A percentile compares a stretch with the other conserved stretches of the same genome.
Conservation (phyloP, 306 rosid genomes). For the Cicer cuneatum region DNA sequence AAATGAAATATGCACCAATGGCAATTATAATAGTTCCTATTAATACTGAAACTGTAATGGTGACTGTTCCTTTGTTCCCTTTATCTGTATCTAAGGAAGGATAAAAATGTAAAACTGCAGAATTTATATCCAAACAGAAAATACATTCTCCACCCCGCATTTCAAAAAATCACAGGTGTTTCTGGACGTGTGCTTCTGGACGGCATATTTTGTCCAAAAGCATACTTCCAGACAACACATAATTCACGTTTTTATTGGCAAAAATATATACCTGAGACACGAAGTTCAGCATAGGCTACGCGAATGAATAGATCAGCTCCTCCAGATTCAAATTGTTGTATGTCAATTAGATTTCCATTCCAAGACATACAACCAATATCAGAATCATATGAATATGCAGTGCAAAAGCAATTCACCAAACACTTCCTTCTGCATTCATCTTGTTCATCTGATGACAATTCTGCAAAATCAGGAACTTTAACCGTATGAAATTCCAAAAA, state of each 20-base stretch:
- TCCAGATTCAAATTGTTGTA: conserved; percentile 33
- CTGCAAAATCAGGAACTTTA: conserved; percentile 54
- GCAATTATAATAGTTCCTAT: conserved; percentile 31
- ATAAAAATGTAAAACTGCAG: neutral
- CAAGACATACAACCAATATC: conserved; percentile 49
- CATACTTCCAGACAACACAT: no score
- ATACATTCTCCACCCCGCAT: no score
- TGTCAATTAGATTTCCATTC: conserved; percentile 32
- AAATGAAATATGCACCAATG: conserved; percentile 24
- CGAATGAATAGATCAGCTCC: conserved; percentile 46
- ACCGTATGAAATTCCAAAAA: conserved; percentile 43
- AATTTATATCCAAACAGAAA: neutral
- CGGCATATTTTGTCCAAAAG: no score
- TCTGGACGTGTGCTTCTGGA: no score
- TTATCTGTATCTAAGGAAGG: neutral
- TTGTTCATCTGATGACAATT: neutral
- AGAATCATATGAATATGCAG: conserved; percentile 10
- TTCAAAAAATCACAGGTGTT: neutral
- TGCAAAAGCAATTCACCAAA: conserved; percentile 43
- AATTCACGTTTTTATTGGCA: neutral
- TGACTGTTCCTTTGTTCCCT: neutral
- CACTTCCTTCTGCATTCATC: conserved; percentile 40
- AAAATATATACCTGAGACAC: neutral
- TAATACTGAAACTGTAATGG: conserved; percentile 28
- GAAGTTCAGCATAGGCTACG: conserved; percentile 36